These are phyloP conservation scores for Pulveroboletus ravenelii DNA, from an alignment of 768 basidiomycete genomes.

Conservation along the genomic window DNA sequence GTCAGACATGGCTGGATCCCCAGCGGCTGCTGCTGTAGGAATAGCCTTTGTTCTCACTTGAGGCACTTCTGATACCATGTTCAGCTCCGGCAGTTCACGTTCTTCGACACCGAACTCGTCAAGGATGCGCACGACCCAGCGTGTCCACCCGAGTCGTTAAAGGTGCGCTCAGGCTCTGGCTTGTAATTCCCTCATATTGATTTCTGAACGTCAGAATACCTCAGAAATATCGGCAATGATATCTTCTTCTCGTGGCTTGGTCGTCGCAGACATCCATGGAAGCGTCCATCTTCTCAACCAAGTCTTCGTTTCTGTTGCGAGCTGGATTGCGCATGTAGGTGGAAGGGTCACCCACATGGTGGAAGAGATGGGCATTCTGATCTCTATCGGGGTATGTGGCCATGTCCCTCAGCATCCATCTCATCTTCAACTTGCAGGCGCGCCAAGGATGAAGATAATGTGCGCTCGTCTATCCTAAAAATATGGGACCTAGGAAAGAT, in stretches of 20 bases:
- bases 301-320: slow-evolving; percentile 63
- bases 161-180: slow-evolving; percentile 37
- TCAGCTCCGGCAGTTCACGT: slow-evolving; percentile 86
- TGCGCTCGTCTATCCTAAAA: slow-evolving; percentile 68
- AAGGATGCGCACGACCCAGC: slow-evolving; percentile 77
- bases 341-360: slow-evolving; percentile 86
- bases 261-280: slow-evolving; percentile 85
- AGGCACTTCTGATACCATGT: slow-evolving; percentile 6
- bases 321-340: slow-evolving; percentile 76
- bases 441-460: slow-evolving; percentile 67
- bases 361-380: slow-evolving; percentile 72
- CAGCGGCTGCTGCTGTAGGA: slow-evolving; percentile 20
- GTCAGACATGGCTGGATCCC: slow-evolving; percentile 10
- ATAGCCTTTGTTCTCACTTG: neutral
- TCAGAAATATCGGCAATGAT: slow-evolving; percentile 70
- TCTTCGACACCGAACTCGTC: slow-evolving; percentile 77
- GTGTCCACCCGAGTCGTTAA: slow-evolving; percentile 73
- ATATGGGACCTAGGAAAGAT: slow-evolving; percentile 81
- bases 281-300: slow-evolving; percentile 71
- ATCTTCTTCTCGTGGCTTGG: slow-evolving; percentile 58
- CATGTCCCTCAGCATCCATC: neutral
- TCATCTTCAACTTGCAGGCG: slow-evolving; percentile 9
- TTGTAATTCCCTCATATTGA: slow-evolving; percentile 1
- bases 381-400: slow-evolving; percentile 81
- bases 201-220: slow-evolving; percentile 39